Base-by-base conservation (phyloP, 2,329 filamentous ascomycete species). In the Stagonosporopsis rhizophila region DNA sequence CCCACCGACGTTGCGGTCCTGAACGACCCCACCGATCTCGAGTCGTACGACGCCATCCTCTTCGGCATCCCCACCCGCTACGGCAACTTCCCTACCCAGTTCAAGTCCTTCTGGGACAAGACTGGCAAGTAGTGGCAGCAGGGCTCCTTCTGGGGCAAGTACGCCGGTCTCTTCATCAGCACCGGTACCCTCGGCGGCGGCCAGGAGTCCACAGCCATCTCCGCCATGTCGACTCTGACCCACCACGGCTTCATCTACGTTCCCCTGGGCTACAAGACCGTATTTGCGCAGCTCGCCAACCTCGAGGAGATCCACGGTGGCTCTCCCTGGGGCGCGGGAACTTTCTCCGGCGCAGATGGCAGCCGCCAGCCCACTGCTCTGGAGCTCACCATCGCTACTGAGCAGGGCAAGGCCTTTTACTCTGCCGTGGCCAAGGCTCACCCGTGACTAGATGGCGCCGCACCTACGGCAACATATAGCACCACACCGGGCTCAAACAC, bases 231-330 rank as follows among this genome's bases (percentile, higher is more conserved):
- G 72, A 98, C 94, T 17, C 82, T 98, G 51, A 78, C 88, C 59
- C 95, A 98, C 81, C 95, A 98, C 82, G 95, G 95, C 72, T 89
- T 98, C 81, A 89, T 95, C 83, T 98, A 89, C 77, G 92, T 98
- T n/a, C 95, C 95, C 44, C 84, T 98, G 51, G 95, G 95, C 52
- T 98, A 96, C 83, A 89, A 90, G 80, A 90, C 88, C 70, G 80
- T 87, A 45, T 97, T 96, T 74, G 65, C 74, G 58, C 79, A 87
- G 62, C 79, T 96, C 64, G 75, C 87, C 64, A 88, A 93, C 79
- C 77, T 96, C 32, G 74, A 74, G 27, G 92, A 97, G 82, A 83
- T 95, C 61, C 91, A 90, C 75, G 95, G 95, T 72, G 95, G 95
- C 60, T 87, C 85, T 59, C 84, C 95, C 35, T 99, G 95, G 95